phyloP scores from a whole-genome alignment of 208 protist species.

The Herpetomonas samuelpessoai region DNA sequence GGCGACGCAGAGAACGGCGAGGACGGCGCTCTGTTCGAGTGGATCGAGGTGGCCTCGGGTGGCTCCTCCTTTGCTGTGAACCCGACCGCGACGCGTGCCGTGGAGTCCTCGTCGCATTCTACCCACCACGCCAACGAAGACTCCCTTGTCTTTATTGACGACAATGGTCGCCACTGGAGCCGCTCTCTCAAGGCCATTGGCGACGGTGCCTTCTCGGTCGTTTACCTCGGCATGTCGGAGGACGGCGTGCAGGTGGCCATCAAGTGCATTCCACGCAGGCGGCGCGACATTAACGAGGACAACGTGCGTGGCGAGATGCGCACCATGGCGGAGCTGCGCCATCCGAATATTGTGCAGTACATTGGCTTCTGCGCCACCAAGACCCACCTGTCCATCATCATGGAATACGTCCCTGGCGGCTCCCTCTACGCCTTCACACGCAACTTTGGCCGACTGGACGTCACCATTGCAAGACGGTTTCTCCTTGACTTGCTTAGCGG shows the following conservation, averaged over 20 bases:
- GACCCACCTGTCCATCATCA: constrained; percentile 37
- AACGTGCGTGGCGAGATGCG: constrained; percentile 28
- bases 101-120: constrained; percentile 2
- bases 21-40: constrained; percentile 20
- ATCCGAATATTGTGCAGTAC: constrained; percentile 54
- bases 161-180: constrained; percentile 27
- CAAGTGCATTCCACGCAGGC: constrained; percentile 38
- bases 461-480: constrained; percentile 30
- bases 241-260: constrained; percentile 43
- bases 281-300: constrained; percentile 24
- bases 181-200: constrained; percentile 29
- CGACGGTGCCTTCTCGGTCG: constrained; percentile 28
- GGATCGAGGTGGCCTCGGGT: constrained; percentile 18
- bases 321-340: constrained; percentile 26
- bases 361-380: constrained; percentile 23
- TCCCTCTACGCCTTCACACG: constrained; percentile 34
- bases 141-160: constrained; percentile 23
- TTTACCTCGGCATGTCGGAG: constrained; percentile 41
- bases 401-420: constrained; percentile 60
- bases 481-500: constrained; percentile 43
- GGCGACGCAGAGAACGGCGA: not conserved
- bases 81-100: not conserved
- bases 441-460: constrained; percentile 36
- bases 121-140: constrained; percentile 10
- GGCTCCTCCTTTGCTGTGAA: not conserved